Conservation (phyloP, 179 eudicot genomes). For the Drosera spatulata region DNA sequence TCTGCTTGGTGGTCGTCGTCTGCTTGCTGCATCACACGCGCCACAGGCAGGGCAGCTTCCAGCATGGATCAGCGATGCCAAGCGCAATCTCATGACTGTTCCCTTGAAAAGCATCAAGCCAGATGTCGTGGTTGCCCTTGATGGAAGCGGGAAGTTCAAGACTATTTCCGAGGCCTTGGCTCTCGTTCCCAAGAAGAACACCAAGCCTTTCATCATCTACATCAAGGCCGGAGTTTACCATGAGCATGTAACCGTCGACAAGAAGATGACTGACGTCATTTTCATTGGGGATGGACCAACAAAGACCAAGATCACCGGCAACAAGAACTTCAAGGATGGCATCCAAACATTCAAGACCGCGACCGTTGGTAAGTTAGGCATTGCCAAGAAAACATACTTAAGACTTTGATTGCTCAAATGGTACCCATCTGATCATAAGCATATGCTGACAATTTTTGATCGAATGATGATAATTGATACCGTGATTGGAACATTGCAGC, state of each 20-base stretch:
- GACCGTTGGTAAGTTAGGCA: slow-evolving; percentile 11
- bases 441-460: too few relatives aligned
- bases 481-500: slow-evolving; percentile 3
- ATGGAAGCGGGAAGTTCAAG: slow-evolving; percentile 19
- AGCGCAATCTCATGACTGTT: slow-evolving; percentile 1
- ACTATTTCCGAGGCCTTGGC: slow-evolving; percentile 14
- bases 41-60: slow-evolving; percentile 5
- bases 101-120: background rate
- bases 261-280: slow-evolving; percentile 13
- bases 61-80: slow-evolving; percentile 4
- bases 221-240: slow-evolving; percentile 16
- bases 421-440: too few relatives aligned
- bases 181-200: slow-evolving; percentile 1
- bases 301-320: slow-evolving; percentile 15
- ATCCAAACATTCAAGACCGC: slow-evolving; percentile 16
- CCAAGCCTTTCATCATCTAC: slow-evolving; percentile 8
- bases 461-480: too few relatives aligned
- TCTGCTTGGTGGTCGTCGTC: background rate
- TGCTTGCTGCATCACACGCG: background rate
- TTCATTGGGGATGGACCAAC: slow-evolving; percentile 23
- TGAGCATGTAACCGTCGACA: slow-evolving; percentile 6
- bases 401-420: too few relatives aligned
- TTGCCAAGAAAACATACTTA: too few relatives aligned
- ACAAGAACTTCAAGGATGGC: slow-evolving; percentile 11
- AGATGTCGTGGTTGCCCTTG: slow-evolving; percentile 14